Evolutionary conservation across 768 basidiomycete species (phyloP), one percentile per base, ranked within the genome.

Genomic region (Mycena vulgaris): DNA sequence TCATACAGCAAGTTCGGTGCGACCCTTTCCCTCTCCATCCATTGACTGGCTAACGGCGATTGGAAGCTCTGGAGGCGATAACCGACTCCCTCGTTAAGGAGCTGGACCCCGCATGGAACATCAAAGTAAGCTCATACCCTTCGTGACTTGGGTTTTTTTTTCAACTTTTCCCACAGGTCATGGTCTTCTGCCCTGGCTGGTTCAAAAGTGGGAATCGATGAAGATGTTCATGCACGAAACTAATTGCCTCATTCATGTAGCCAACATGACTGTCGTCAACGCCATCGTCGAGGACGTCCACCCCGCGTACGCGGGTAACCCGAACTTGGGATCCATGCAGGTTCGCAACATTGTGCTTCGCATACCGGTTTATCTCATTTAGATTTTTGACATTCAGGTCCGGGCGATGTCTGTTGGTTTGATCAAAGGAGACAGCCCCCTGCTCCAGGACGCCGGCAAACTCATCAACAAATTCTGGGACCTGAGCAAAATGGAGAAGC

Each of bases 61-160:
- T 64, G 3, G 3, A 17, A 83, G 83, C 83, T 16, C 59, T 83
- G n/a, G 83, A 84, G 62, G 83, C 81, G 23, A 70, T 84, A 33
- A 81, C 79, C 2, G 80, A 85, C 66, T 73, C 83, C 2, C 69
- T 87, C 30, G 75, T 74, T 5, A 72, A 76, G 47, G 86, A 87
- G 66, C 63, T 86, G 3, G 84, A 86, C 51, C 85, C 86, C 14
- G 75, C 33, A 25, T 87, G 86, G 86, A 84, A 86, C 58, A 85
- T 87, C 74, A 85, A 82, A 75, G 86, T 84, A 58, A n/a, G 78
- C 47, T 48, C n/a, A 11, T 5, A 40, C 9, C 45, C 11, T 2
- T 8, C 13, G 16, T 59, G 37, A 28, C 45, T 45, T 40, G 23
- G 35, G 27, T 3, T 3, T 1, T 13, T 21, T 61, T 4, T 35